Conservation (phyloP, 2,329 filamentous ascomycete genomes). For the Neophaeococcomyces mojaviensis region DNA sequence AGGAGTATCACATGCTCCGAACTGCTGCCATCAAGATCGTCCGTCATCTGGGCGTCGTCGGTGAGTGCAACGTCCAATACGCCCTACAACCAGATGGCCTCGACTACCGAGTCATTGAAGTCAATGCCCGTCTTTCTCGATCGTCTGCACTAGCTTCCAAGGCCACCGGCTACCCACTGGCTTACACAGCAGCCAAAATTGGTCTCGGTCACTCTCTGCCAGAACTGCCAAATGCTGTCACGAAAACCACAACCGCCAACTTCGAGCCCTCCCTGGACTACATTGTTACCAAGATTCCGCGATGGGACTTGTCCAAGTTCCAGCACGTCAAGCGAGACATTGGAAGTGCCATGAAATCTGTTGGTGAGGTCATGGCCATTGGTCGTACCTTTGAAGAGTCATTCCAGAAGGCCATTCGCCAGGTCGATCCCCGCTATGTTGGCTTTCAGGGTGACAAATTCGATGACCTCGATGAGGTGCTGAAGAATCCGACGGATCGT, state of each 20-base stretch:
- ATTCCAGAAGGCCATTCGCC: slow-evolving; percentile 96
- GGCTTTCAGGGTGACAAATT: slow-evolving; percentile 96
- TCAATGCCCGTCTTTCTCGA: slow-evolving; percentile 95
- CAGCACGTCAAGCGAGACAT: slow-evolving; percentile 98
- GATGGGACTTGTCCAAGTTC: slow-evolving; percentile 98
- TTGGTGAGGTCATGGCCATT: slow-evolving; percentile 99
- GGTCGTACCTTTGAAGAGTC: slow-evolving; percentile 97
- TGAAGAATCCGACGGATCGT: slow-evolving; percentile 89
- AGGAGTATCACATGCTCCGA: slow-evolving; percentile 99
- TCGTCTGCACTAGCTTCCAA: slow-evolving; percentile 96
- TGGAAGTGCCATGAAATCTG: slow-evolving; percentile 96
- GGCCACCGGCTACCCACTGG: slow-evolving; percentile 92
- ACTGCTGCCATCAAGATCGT: slow-evolving; percentile 97
- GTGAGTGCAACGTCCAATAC: slow-evolving; percentile 98
- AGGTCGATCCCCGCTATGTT: slow-evolving; percentile 85
- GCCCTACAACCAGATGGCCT: slow-evolving; percentile 92
- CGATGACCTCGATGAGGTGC: slow-evolving; percentile 80
- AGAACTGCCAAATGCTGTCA: slow-evolving; percentile 94
- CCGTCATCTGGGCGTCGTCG: slow-evolving; percentile 90
- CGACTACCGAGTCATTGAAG: slow-evolving; percentile 97
- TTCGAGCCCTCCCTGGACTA: slow-evolving; percentile 97
- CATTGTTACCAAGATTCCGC: slow-evolving; percentile 95
- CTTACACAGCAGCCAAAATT: slow-evolving; percentile 97
- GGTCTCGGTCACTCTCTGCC: slow-evolving; percentile 91
- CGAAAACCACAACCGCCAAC: slow-evolving; percentile 97